Evolutionary conservation across 2,329 filamentous ascomycete genomes (phyloP), one percentile per base, ranked within the genome.

Genomic region (Alternaria postmessia): DNA sequence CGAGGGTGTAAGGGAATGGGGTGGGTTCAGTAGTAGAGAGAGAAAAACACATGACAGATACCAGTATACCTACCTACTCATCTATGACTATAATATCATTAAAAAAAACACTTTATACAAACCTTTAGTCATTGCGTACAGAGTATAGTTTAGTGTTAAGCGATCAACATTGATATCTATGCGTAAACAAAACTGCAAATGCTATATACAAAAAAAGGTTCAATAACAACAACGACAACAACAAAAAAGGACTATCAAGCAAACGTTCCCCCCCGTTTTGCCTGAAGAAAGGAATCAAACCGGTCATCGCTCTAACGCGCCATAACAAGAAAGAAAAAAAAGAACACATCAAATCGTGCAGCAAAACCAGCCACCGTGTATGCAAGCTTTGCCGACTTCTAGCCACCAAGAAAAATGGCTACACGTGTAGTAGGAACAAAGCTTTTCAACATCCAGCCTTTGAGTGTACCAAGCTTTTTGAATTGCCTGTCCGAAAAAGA

Each of bases 221-320:
- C 16, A 38, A 26, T 2, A 26, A 26, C 24, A 44, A 24, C 43
- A 26, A 46, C 16, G 28, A 46, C 39, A 3, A 22, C 18, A 41
- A 24, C 22, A 38, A 38, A 38, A 16, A 3, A 4, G 14, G 28
- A 11, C 9, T 20, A 14, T 12, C 18, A 42, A 22, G 11, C 39
- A 42, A 42, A 42, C 3, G 11, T 42, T 9, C 39, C 18, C 12
- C 39, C 9, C 39, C 39, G 18, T 42, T 42, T 42, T 22, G n/a
- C 18, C 20, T n/a, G 9, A 8, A 48, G 20, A 36, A 36, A n/a
- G 32, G 11, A 36, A 36, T 7, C 28, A 36, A 38, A 38, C 7
- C 8, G 11, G 46, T 49, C 46, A 49, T 49, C 49, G 49, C 49
- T 51, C 51, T 53, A 53, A 53, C 38, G 51, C 51, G 51, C 51